Percentiles rank a stretch among this genome's conserved stretches.
Conservation (phyloP, 2,329 filamentous ascomycete genomes). For the Hymenoscyphus albidus region DNA sequence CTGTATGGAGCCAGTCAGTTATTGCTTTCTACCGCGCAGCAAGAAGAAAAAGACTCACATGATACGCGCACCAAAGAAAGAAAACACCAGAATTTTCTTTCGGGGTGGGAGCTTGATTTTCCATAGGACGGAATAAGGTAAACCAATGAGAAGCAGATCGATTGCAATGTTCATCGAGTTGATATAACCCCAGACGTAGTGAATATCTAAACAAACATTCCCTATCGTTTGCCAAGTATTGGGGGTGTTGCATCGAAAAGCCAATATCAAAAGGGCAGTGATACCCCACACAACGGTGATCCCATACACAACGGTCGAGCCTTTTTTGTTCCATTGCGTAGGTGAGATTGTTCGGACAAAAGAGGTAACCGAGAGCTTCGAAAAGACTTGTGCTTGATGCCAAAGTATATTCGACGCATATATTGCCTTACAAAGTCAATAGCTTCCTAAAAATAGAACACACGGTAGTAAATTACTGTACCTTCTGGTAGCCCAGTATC, state of each 20-base stretch:
- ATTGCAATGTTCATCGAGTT: slow-evolving; percentile 45
- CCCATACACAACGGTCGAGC: slow-evolving; percentile 13
- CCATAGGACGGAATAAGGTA: slow-evolving; percentile 45
- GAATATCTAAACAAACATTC: slow-evolving; percentile 21
- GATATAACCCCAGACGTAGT: slow-evolving; percentile 46
- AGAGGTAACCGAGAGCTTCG: slow-evolving; percentile 26
- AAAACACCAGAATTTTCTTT: slow-evolving; percentile 25
- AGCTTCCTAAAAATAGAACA: not conserved
- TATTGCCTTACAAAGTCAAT: not conserved
- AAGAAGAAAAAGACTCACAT: slow-evolving; percentile 31
- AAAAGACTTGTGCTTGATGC: slow-evolving; percentile 11
- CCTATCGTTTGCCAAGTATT: slow-evolving; percentile 23
- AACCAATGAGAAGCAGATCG: slow-evolving; percentile 42
- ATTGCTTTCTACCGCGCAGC: not conserved
- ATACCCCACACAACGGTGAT: slow-evolving; percentile 21
- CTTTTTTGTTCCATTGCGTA: slow-evolving; percentile 13
- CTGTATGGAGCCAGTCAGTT: not conserved
- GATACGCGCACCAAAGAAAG: slow-evolving; percentile 20
- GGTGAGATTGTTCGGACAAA: slow-evolving; percentile 23
- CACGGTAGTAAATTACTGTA: not conserved
- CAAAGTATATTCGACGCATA: slow-evolving; percentile 12
- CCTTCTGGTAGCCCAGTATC: slow-evolving; percentile 18
- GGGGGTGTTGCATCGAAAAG: slow-evolving; percentile 26
- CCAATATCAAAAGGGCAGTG: slow-evolving; percentile 19
- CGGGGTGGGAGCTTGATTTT: slow-evolving; percentile 40